phyloP scores from a whole-genome alignment of 805 yeast species.

The Brettanomyces bruxellensis region DNA sequence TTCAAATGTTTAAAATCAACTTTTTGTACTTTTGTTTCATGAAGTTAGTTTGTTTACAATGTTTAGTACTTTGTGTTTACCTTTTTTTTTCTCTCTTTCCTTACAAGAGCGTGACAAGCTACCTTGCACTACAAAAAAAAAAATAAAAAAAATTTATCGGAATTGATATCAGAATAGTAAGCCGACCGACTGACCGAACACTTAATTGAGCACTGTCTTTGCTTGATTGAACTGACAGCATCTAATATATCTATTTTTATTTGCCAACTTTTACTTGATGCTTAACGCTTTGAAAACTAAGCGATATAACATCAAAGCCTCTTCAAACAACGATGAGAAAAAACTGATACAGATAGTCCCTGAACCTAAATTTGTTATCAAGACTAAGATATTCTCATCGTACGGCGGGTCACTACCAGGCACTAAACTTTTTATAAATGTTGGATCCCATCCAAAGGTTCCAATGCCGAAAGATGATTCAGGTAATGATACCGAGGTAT shows the following conservation, averaged over 20 bases:
- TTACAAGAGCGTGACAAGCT: no score
- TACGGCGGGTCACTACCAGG: constrained; percentile 21
- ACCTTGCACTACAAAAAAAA: no score
- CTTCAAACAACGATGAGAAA: neutral
- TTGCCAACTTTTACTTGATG: no score
- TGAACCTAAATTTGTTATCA: constrained; percentile 63
- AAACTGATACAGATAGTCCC: constrained; percentile 32
- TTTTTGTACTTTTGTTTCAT: no score
- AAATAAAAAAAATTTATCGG: no score
- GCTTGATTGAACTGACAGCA: no score
- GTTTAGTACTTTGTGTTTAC: neutral
- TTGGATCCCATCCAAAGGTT: constrained; percentile 57
- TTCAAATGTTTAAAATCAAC: no score
- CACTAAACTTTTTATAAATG: constrained; percentile 69
- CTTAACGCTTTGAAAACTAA: constrained; percentile 1
- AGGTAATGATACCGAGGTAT: constrained; percentile 18
- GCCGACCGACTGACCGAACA: no score
- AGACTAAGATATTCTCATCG: constrained; percentile 41
- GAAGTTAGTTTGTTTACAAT: no score
- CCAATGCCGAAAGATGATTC: constrained; percentile 30
- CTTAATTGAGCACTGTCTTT: no score
- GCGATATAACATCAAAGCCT: neutral
- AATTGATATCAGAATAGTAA: no score
- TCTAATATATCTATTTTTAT: no score
- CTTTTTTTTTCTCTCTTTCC: neutral